These are phyloP conservation scores for Pelargonium exstipulatum DNA, from an alignment of 441 rosid species.

Conservation along the genomic window DNA sequence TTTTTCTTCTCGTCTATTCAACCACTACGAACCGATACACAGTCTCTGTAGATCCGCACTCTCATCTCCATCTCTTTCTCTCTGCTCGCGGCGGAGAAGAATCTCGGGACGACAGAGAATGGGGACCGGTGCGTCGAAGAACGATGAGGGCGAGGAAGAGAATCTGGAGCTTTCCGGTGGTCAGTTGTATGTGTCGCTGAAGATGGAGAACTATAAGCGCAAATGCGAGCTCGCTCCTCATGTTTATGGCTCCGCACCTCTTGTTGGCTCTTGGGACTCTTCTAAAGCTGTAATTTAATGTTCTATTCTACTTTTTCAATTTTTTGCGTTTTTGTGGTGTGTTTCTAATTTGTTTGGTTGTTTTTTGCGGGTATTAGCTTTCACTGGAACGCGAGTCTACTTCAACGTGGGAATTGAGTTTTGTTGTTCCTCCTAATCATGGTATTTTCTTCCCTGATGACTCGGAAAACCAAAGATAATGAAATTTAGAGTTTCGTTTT, in stretches of 20 bases:
- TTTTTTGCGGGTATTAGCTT: slow-evolving; percentile 35
- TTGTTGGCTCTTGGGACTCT: slow-evolving; percentile 93
- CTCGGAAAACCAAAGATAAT: background rate
- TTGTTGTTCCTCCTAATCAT: slow-evolving; percentile 96
- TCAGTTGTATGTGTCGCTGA: slow-evolving; percentile 79
- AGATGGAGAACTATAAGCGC: slow-evolving; percentile 75
- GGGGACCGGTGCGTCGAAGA: background rate
- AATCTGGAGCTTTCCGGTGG: slow-evolving; percentile 32
- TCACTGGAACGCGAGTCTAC: slow-evolving; percentile 88
- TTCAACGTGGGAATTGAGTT: slow-evolving; percentile 83
- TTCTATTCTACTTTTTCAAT: too few species aligned
- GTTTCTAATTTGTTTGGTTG: background rate
- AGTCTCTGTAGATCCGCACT: too few species aligned
- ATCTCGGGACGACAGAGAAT: background rate
- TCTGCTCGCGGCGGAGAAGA: background rate
- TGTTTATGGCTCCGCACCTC: slow-evolving; percentile 80
- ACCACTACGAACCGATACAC: background rate
- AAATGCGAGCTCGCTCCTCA: slow-evolving; percentile 86
- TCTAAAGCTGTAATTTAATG: slow-evolving; percentile 78
- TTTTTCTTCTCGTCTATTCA: background rate
- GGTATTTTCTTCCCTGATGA: slow-evolving; percentile 39
- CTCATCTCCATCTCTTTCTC: background rate
- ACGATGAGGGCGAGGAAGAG: background rate
- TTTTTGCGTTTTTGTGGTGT: too few species aligned
- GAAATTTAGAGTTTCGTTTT: background rate